Base-by-base conservation (phyloP, 495 filamentous ascomycete species). In the Aspergillus conjunctus region DNA sequence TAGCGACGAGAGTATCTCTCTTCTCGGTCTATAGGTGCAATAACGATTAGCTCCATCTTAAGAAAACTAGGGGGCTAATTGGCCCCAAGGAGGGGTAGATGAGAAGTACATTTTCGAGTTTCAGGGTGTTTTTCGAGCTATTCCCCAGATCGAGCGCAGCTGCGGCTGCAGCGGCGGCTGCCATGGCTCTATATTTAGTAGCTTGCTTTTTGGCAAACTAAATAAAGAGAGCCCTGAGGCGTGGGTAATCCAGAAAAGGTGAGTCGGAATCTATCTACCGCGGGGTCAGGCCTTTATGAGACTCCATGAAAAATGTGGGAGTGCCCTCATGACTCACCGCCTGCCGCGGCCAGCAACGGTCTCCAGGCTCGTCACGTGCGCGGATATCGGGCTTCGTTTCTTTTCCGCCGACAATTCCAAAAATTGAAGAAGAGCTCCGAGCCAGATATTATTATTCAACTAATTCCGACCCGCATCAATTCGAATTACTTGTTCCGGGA, bases 1-100 rank as follows among this genome's bases (percentile, higher is more conserved):
- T 87, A 41, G 85, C 86, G 62, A 96, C 87, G 37, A 97, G 80
- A 61, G 89, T 82, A 70, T 98, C 94, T 74, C 94, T 81, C 76
- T 97, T 98, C 66, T 97, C 93, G 48, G 94, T 97, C 86, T 92
- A 59, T 59, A 55, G 37, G 15, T 8, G 43, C 21, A 50, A 59
- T 49, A 48, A 43, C 8, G 26, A 57, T 66, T 64, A 65, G 46
- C 56, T 54, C 21, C 26, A 26, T 37, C 32, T 21, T 12, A 59
- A 62, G 37, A 69, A 61, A 32, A 55, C 14, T 37, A 43, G 18
- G 34, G 10, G 45, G 43, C 10, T 44, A 15, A 10, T 18, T 34
- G 44, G 50, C 32, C 11, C 18, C 61, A 64, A 54, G 65, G 67
- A 67, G 68, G 68, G 71, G 71, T 67, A 71, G 71, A 26, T 26